Evolutionary conservation across 1,284 basidiomycete species (phyloP).

Genomic region (Pyrrhoderma noxium): DNA sequence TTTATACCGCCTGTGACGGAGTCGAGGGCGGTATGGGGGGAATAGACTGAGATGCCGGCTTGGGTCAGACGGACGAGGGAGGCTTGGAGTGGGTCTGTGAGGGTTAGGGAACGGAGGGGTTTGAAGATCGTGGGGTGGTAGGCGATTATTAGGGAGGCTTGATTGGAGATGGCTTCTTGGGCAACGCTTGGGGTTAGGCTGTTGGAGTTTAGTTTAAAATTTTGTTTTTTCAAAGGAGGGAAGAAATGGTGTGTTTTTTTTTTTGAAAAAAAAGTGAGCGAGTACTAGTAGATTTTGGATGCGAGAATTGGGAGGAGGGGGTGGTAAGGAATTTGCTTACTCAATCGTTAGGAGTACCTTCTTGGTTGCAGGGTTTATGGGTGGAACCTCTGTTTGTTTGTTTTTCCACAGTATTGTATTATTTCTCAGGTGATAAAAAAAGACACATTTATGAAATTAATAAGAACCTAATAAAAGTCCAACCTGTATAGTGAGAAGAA

Average conservation of each 20-base stretch:
- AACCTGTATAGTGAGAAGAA: slow-evolving; percentile 42
- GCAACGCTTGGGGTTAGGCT: slow-evolving; percentile 77
- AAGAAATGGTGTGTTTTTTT: slow-evolving; percentile 1
- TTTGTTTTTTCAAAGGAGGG: slow-evolving; percentile 1
- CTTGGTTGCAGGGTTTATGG: slow-evolving; percentile 44
- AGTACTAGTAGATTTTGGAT: too few species aligned
- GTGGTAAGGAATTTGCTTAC: slow-evolving; percentile 36
- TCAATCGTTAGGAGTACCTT: slow-evolving; percentile 80
- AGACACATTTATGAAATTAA: slow-evolving; percentile 3
- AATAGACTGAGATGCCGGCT: slow-evolving; percentile 79
- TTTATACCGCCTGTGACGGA: slow-evolving; percentile 79
- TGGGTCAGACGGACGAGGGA: slow-evolving; percentile 76
- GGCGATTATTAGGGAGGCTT: slow-evolving; percentile 65
- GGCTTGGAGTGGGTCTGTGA: slow-evolving; percentile 72
- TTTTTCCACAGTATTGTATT: too few species aligned
- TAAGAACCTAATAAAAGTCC: slow-evolving; percentile 70
- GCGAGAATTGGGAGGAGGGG: background rate
- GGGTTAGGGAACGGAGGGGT: slow-evolving; percentile 71
- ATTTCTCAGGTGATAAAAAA: background rate
- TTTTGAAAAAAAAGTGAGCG: background rate
- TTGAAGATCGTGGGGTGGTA: slow-evolving; percentile 92
- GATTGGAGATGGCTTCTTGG: slow-evolving; percentile 61
- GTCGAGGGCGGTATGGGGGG: slow-evolving; percentile 85
- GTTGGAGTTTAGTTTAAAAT: slow-evolving; percentile 8
- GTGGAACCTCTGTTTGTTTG: slow-evolving; percentile 58